Conservation (phyloP, 192 early-diverging fungal species). For the Podila clonocystis region DNA sequence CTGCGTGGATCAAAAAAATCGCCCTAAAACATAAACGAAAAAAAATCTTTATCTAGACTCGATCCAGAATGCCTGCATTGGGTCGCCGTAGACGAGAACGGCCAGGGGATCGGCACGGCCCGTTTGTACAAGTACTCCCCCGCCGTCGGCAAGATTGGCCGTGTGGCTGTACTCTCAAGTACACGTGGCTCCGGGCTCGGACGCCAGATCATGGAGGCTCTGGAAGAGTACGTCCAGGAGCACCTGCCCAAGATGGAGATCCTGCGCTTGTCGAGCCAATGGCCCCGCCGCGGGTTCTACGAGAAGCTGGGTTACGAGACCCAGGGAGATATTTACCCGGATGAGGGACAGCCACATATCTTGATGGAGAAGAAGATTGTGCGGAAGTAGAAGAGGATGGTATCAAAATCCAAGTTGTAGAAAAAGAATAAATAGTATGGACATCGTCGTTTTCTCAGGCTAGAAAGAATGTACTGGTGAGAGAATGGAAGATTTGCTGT, state of each 20-base stretch:
- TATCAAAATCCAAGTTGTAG: too few relatives aligned
- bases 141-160: constrained; percentile 30
- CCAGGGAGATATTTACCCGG: constrained; percentile 26
- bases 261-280: constrained; percentile 28
- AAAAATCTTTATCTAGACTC: constrained; percentile 9
- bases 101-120: constrained; percentile 22
- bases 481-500: too few relatives aligned
- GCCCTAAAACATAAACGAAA: too few relatives aligned
- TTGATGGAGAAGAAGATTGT: constrained; percentile 27
- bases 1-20: too few relatives aligned
- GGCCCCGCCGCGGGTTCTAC: constrained; percentile 38
- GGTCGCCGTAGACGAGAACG: constrained; percentile 25
- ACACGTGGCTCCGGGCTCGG: constrained; percentile 40
- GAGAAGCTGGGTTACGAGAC: constrained; percentile 30
- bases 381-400: neutral
- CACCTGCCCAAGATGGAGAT: constrained; percentile 9
- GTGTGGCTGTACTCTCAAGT: constrained; percentile 33
- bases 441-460: too few relatives aligned
- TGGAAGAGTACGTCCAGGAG: constrained; percentile 22
- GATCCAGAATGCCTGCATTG: constrained; percentile 41
- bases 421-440: too few relatives aligned
- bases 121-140: constrained; percentile 39
- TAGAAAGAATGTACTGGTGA: too few relatives aligned
- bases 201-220: constrained; percentile 26
- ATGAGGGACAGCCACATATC: constrained; percentile 47